These are phyloP conservation scores for Backusella liffmaniae DNA, from an alignment of 192 early-diverging fungal genomes.

Conservation along the genomic window DNA sequence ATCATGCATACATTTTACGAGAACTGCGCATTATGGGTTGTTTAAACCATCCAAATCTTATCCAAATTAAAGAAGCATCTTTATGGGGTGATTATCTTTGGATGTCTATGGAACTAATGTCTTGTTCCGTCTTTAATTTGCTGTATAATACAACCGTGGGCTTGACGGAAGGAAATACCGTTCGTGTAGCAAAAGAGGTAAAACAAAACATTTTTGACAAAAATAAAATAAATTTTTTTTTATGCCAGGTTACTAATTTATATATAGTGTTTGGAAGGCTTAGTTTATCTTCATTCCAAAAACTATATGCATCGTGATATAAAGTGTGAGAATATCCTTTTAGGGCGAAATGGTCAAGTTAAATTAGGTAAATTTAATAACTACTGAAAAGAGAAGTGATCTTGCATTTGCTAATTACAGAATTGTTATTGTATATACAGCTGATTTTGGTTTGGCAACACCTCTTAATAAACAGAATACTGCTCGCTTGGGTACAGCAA, in stretches of 20 bases:
- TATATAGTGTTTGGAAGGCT: constrained; percentile 37
- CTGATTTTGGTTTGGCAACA: constrained; percentile 37
- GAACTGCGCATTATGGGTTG: constrained; percentile 44
- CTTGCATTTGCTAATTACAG: neutral
- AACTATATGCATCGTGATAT: constrained; percentile 53
- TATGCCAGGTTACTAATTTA: neutral
- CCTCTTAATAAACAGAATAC: constrained; percentile 25
- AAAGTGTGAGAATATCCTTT: constrained; percentile 46
- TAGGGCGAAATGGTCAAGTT: constrained; percentile 38
- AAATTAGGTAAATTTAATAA: constrained; percentile 35
- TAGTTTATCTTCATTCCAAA: constrained; percentile 41
- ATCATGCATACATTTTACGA: constrained; percentile 38
- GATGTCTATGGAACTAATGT: constrained; percentile 44
- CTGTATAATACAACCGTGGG: constrained; percentile 39
- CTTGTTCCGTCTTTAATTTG: constrained; percentile 42
- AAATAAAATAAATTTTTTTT: neutral
- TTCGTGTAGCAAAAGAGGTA: constrained; percentile 39
- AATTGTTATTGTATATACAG: neutral
- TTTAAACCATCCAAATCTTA: constrained; percentile 35
- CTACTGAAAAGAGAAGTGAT: neutral
- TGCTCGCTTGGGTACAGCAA: constrained; percentile 33
- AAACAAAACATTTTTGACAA: neutral
- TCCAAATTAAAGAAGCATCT: constrained; percentile 34
- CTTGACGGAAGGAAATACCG: constrained; percentile 36
- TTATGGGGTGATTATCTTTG: constrained; percentile 41